These are phyloP conservation scores for Daldinia concentrica DNA, from an alignment of 495 filamentous ascomycete species.

Conservation along the genomic window DNA sequence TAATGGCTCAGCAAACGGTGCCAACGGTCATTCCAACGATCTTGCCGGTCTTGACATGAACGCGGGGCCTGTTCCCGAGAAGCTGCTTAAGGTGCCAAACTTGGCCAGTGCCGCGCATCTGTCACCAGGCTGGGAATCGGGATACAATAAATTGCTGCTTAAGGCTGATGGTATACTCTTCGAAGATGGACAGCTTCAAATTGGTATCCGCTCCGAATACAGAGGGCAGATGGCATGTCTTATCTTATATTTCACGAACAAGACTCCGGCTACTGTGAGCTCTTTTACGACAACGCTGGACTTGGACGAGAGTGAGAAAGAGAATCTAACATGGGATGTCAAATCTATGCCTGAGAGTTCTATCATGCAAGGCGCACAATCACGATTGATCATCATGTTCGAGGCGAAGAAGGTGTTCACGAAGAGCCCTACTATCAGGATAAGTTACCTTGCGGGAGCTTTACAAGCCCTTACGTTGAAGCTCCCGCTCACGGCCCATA, in stretches of 20 bases:
- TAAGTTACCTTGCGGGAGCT: constrained; percentile 92
- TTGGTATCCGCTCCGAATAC: constrained; percentile 93
- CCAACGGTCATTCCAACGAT: constrained; percentile 68
- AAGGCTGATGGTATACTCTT: constrained; percentile 87
- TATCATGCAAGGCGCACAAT: constrained; percentile 77
- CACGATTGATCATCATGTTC: constrained; percentile 94
- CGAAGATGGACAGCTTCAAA: constrained; percentile 92
- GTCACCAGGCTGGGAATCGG: constrained; percentile 91
- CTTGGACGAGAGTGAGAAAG: constrained; percentile 72
- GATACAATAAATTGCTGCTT: constrained; percentile 86
- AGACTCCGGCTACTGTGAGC: constrained; percentile 79
- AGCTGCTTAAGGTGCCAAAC: constrained; percentile 74
- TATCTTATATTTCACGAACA: constrained; percentile 95
- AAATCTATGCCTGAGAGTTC: constrained; percentile 88
- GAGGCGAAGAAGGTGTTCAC: constrained; percentile 83
- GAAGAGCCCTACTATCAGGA: constrained; percentile 87
- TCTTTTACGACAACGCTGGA: constrained; percentile 96
- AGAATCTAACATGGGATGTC: constrained; percentile 78
- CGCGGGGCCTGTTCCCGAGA: constrained; percentile 61
- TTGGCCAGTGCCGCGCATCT: constrained; percentile 92
- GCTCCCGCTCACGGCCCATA: constrained; percentile 87
- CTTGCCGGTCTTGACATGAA: constrained; percentile 84
- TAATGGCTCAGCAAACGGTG: constrained; percentile 62
- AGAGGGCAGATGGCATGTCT: constrained; percentile 92
- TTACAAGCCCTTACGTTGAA: constrained; percentile 92